A percentile compares a stretch with the other conserved stretches of the same genome.
phyloP scores from a whole-genome alignment of 2,329 filamentous ascomycete genomes.

The Cladophialophora immunda region DNA sequence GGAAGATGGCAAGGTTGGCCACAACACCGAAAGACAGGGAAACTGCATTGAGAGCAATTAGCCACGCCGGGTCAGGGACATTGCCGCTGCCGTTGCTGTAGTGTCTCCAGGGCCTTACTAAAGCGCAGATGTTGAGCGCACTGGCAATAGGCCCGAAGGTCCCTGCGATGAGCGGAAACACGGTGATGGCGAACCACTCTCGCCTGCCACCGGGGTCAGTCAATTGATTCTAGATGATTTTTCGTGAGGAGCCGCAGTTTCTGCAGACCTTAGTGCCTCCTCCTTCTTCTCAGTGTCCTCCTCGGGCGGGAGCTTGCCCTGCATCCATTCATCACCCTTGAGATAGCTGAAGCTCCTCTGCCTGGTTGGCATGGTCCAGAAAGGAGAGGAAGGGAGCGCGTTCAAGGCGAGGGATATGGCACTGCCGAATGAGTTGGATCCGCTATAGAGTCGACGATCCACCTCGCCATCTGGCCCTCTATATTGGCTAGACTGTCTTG shows the following conservation, averaged over 20 bases:
- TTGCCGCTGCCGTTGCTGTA: constrained; percentile 50
- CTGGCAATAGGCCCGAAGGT: constrained; percentile 64
- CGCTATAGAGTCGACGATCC: neutral
- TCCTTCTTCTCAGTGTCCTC: neutral
- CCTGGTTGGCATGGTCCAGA: neutral
- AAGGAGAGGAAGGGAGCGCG: constrained; percentile 24
- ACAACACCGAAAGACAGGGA: constrained; percentile 62
- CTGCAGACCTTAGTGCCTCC: neutral
- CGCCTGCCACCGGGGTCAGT: constrained; percentile 38
- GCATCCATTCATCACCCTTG: neutral
- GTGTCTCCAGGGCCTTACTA: constrained; percentile 56
- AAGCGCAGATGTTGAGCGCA: constrained; percentile 63
- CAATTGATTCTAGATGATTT: neutral
- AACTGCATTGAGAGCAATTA: constrained; percentile 62
- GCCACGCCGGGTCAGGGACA: constrained; percentile 63
- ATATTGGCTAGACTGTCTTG: neutral
- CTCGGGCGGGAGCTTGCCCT: neutral
- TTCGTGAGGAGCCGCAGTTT: neutral
- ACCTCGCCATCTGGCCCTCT: neutral
- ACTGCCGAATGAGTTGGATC: neutral
- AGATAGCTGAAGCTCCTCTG: neutral
- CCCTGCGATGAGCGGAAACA: constrained; percentile 63
- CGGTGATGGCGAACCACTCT: constrained; percentile 69
- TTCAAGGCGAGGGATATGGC: neutral
- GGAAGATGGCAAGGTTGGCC: constrained; percentile 56